phyloP scores from a whole-genome alignment of 1,284 basidiomycete species.

The Pisolithus thermaeus region DNA sequence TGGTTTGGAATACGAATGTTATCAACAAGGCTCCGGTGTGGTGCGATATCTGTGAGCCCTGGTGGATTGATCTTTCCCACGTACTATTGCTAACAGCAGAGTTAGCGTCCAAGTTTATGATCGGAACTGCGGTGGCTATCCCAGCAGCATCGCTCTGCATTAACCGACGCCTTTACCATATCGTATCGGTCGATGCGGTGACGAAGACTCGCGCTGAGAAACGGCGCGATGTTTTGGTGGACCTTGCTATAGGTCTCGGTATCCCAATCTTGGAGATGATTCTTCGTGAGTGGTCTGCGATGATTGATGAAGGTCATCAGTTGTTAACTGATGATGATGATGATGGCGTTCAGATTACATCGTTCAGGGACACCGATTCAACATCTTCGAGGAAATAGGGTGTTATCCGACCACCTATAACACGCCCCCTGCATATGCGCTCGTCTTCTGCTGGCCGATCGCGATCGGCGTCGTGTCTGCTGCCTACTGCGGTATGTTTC shows the following conservation, averaged over 20 bases:
- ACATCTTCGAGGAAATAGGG: slow-evolving; percentile 34
- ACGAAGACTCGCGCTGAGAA: slow-evolving; percentile 29
- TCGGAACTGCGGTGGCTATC: slow-evolving; percentile 42
- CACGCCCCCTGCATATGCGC: slow-evolving; percentile 19
- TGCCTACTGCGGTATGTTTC: slow-evolving; percentile 20
- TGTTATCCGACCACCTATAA: slow-evolving; percentile 29
- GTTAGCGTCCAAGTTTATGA: slow-evolving; percentile 33
- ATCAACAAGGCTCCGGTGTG: slow-evolving; percentile 36
- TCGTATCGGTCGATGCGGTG: slow-evolving; percentile 36
- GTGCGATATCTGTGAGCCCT: slow-evolving; percentile 45
- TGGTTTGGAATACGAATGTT: slow-evolving; percentile 32
- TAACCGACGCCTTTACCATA: slow-evolving; percentile 38
- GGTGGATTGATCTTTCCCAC: slow-evolving; percentile 20
- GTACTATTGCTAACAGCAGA: slow-evolving; percentile 3
- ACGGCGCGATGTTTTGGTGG: slow-evolving; percentile 35
- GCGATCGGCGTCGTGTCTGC: slow-evolving; percentile 22
- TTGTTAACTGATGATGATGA: not conserved
- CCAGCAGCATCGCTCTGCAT: slow-evolving; percentile 47
- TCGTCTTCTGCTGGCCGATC: slow-evolving; percentile 21
- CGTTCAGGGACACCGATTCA: slow-evolving; percentile 32
- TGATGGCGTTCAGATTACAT: slow-evolving; percentile 22
- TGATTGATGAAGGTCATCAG: no score
- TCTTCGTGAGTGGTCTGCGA: slow-evolving; percentile 37
- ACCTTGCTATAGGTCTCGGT: slow-evolving; percentile 41
- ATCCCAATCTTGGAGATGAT: slow-evolving; percentile 45